phyloP scores from a whole-genome alignment of 176 grass and related monocot species.

The Pontederia crassipes region DNA sequence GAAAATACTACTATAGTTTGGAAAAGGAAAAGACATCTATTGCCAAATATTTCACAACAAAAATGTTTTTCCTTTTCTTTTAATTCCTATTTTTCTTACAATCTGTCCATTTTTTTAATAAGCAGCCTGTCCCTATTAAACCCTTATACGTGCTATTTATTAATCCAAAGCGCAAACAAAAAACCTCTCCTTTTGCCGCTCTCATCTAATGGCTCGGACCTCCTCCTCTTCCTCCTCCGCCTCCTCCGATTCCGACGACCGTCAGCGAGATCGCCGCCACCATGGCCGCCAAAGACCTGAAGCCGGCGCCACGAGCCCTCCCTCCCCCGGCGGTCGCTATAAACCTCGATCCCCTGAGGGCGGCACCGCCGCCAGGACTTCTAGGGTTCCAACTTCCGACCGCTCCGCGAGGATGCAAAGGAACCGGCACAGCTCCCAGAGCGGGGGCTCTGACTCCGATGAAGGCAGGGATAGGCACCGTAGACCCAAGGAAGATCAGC shows the following conservation, averaged over 20 bases:
- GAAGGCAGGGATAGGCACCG: neutral
- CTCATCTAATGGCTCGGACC: neutral
- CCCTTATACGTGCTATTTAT: too few relatives aligned
- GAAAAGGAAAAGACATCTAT: too few relatives aligned
- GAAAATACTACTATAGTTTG: too few relatives aligned
- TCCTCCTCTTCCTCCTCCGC: neutral
- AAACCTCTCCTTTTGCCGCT: too few relatives aligned
- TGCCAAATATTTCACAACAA: too few relatives aligned
- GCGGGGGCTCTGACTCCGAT: neutral
- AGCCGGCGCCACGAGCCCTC: neutral
- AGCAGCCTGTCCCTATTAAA: too few relatives aligned
- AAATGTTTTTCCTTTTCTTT: too few relatives aligned
- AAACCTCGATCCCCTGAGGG: neutral
- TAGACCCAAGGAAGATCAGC: too few relatives aligned
- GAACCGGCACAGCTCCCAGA: neutral
- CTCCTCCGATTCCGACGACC: slow-evolving; percentile 5
- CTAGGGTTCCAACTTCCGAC: neutral
- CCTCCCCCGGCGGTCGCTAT: neutral
- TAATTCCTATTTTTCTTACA: too few relatives aligned
- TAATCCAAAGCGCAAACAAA: too few relatives aligned
- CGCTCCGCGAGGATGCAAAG: neutral
- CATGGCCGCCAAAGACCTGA: neutral
- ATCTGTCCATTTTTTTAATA: too few relatives aligned
- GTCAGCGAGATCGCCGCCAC: neutral
- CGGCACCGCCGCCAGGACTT: neutral